Evolutionary conservation across 106 monocot species (phyloP), one percentile per base, ranked within the genome.

Genomic region (Dendrobium officinale): DNA sequence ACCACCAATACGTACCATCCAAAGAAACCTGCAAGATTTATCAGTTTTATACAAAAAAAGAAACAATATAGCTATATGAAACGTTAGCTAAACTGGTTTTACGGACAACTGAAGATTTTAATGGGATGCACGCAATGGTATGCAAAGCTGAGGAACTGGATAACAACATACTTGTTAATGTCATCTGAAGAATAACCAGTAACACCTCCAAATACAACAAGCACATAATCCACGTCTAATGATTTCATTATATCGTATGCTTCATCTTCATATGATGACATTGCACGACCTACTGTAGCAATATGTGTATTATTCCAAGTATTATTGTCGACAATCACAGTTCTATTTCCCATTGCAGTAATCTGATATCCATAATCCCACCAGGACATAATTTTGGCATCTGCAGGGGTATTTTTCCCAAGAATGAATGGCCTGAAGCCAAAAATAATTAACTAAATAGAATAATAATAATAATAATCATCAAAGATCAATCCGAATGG

Each of bases 1-100:
- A 75, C 92, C 92, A 77, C 92, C 92, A 86, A 93, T 93, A 11
- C 92, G 86, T n/a, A 93, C 92, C 92, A 93, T 93, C 92, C 92
- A 93, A 17, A 93, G 70, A 79, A 93, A 93, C 82, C 92, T 93
- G 77, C 31, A 81, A 64, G 67, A 42, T 37, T 76, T 64, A 79
- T 81, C 33, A 66, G 33, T 76, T 55, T 45, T 10, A 5, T 45
- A 47, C 3, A 61, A 54, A 33, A 48, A 55, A 44, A 31, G 18
- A 6, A 64, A 42, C 45, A 82, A 26, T 33, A 13, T 15, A 56
- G 37, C 3, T 27, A 24, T 1, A 17, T 72, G 29, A 26, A 44
- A 24, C 42, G 43, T 15, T 74, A 74, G 4, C 41, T 44, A 74
- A 74, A 6, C 37, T 15, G 27, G 37, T 9, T 37, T 41, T 75